Evolutionary conservation across 306 rosid species (phyloP), one percentile per base, ranked within the genome.

Genomic region (Vigna angularis): DNA sequence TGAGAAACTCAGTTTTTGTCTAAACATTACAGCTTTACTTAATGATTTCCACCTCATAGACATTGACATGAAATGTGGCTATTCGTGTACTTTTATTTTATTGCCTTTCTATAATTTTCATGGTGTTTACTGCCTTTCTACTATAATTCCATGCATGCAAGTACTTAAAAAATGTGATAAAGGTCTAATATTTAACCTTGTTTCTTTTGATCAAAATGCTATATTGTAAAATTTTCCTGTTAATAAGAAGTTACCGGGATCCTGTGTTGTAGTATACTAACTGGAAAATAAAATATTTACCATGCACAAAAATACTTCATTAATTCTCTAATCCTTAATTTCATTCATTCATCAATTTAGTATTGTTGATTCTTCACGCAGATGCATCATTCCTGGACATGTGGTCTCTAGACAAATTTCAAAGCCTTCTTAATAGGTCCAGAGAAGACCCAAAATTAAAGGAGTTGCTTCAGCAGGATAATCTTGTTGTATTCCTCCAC

Each of bases 401-500:
- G 93, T 93, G 97, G 98, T 93, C 98, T 16, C 90, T 93, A 64
- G 94, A 93, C 74, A 91, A 93, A 83, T 93, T 93, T 86, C 85
- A 81, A 82, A 82, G 88, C 79, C 97, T 93, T 77, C 84, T 91
- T 69, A 88, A 93, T 83, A 81, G 84, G 74, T 93, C 98, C 82
- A 77, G 59, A 42, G 89, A 89, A 84, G 97, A 91, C 62, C 77
- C 85, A 64, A 89, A 89, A 76, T 61, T 88, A 87, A 86, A 83
- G 87, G 88, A 83, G 53, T 83, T 91, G 71, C 91, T 93, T 72
- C 81, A 44, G 74, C 93, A 87, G 83, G 91, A 91, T 76, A 85
- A 91, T 58, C 90, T 93, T 88, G 92, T 88, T 36, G 64, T 93
- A 67, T 93, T 93, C 79, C 82, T 93, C 81, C 98, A 93, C 83